Conservation (phyloP, 1,284 basidiomycete species). For the Puccinia horiana region DNA sequence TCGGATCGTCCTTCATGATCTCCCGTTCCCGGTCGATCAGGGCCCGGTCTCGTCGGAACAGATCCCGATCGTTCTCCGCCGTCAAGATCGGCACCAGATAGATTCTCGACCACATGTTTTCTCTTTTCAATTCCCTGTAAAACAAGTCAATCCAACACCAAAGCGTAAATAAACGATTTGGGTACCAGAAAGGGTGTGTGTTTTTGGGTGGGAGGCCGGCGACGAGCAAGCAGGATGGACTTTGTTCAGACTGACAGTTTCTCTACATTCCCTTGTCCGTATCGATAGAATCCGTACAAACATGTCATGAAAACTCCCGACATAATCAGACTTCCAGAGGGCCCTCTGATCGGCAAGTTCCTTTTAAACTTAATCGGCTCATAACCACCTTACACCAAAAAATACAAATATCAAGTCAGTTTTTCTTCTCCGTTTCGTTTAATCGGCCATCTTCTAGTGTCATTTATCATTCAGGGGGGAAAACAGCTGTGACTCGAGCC, state of each 20-base stretch:
- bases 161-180: constrained; percentile 9
- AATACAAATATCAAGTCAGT: neutral
- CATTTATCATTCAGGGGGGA: neutral
- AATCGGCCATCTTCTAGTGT: no score
- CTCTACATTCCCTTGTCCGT: constrained; percentile 87
- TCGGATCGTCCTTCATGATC: constrained; percentile 93
- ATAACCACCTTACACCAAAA: constrained; percentile 72
- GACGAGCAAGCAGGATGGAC: neutral
- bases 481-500: neutral
- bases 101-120: constrained; percentile 93
- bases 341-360: constrained; percentile 88
- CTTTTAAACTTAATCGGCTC: constrained; percentile 92
- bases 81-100: constrained; percentile 87
- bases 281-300: constrained; percentile 86
- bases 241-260: constrained; percentile 69
- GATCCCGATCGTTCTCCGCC: constrained; percentile 89
- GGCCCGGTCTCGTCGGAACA: constrained; percentile 79
- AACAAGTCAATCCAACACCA: neutral
- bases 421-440: neutral
- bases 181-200: neutral
- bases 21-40: constrained; percentile 76
- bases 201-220: neutral
- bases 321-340: constrained; percentile 82
- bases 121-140: constrained; percentile 83
- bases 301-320: constrained; percentile 80